phyloP scores from a whole-genome alignment of 768 basidiomycete species.

The Termitomyces sp. region DNA sequence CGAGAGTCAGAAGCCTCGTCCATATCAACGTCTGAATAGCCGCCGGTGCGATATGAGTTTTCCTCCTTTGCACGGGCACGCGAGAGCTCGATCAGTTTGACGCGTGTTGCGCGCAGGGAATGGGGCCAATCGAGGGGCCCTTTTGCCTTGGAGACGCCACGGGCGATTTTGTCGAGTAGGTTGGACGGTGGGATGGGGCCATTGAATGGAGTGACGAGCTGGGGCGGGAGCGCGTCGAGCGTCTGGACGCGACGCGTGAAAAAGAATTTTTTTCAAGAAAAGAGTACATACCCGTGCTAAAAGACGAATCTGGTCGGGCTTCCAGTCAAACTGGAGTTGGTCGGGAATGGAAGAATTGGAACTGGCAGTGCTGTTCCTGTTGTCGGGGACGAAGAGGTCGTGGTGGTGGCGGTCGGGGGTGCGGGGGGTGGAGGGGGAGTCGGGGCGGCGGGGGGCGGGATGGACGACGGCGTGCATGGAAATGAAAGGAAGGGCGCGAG shows the following conservation, averaged over 20 bases:
- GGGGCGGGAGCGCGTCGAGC: conserved; percentile 76
- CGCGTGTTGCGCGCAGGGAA: conserved; percentile 75
- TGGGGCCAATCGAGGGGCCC: conserved; percentile 81
- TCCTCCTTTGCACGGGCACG: conserved; percentile 61
- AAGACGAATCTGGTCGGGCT: conserved; percentile 64
- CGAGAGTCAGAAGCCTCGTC: conserved; percentile 22
- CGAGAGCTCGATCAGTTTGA: conserved; percentile 79
- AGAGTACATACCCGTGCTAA: conserved; percentile 55
- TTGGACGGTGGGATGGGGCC: conserved; percentile 83
- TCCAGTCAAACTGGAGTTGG: conserved; percentile 71
- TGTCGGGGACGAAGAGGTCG: conserved; percentile 44
- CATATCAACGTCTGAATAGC: conserved; percentile 35
- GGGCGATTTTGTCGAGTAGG: conserved; percentile 82
- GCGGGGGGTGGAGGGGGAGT: conserved; percentile 57
- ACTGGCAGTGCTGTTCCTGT: conserved; percentile 77
- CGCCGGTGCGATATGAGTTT: conserved; percentile 45
- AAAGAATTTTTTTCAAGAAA: conserved; percentile 3
- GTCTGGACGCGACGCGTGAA: conserved; percentile 44
- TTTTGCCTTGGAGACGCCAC: conserved; percentile 71
- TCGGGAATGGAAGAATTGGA: conserved; percentile 80
- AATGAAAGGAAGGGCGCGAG: conserved; percentile 24
- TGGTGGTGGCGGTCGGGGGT: conserved; percentile 53
- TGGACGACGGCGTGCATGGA: conserved; percentile 55
- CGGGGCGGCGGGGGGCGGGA: conserved; percentile 57
- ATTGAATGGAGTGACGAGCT: conserved; percentile 85